Evolutionary conservation across 805 yeast genomes (phyloP).

Genomic region (Lipomyces orientalis): DNA sequence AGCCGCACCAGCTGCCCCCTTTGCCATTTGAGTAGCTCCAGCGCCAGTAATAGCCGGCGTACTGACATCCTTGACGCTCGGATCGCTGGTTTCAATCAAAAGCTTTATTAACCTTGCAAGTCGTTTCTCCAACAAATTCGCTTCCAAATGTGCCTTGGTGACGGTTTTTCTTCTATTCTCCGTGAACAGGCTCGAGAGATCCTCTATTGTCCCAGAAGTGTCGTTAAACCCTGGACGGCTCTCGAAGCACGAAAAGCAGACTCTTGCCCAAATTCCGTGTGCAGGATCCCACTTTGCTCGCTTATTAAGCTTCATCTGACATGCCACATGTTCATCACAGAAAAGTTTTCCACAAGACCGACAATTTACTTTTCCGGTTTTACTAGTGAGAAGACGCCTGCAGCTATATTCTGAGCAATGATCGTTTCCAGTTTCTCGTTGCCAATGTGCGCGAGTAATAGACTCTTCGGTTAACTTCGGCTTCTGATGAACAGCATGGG

Average conservation of each 20-base stretch:
- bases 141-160: slow-evolving; percentile 59
- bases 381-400: slow-evolving; percentile 51
- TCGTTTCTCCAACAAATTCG: slow-evolving; percentile 66
- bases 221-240: slow-evolving; percentile 60
- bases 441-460: slow-evolving; percentile 64
- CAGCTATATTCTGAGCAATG: slow-evolving; percentile 54
- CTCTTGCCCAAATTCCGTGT: slow-evolving; percentile 69
- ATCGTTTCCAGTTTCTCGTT: slow-evolving; percentile 53
- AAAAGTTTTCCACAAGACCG: slow-evolving; percentile 75
- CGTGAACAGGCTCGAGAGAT: slow-evolving; percentile 54
- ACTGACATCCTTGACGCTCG: slow-evolving; percentile 39
- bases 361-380: slow-evolving; percentile 70
- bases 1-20: slow-evolving; percentile 29
- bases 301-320: slow-evolving; percentile 57
- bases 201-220: slow-evolving; percentile 51
- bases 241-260: slow-evolving; percentile 68
- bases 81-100: slow-evolving; percentile 29
- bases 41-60: slow-evolving; percentile 27
- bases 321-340: slow-evolving; percentile 68
- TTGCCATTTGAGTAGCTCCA: slow-evolving; percentile 43
- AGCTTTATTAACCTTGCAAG: slow-evolving; percentile 42
- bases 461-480: slow-evolving; percentile 42
- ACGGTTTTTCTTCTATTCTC: slow-evolving; percentile 50
- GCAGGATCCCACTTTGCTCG: slow-evolving; percentile 54
- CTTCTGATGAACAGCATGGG: slow-evolving; percentile 11